A percentile compares a stretch with the other conserved stretches of the same genome.
Evolutionary conservation across 108 stramenopile species (phyloP).

Genomic region (Nitzschia putrida): DNA sequence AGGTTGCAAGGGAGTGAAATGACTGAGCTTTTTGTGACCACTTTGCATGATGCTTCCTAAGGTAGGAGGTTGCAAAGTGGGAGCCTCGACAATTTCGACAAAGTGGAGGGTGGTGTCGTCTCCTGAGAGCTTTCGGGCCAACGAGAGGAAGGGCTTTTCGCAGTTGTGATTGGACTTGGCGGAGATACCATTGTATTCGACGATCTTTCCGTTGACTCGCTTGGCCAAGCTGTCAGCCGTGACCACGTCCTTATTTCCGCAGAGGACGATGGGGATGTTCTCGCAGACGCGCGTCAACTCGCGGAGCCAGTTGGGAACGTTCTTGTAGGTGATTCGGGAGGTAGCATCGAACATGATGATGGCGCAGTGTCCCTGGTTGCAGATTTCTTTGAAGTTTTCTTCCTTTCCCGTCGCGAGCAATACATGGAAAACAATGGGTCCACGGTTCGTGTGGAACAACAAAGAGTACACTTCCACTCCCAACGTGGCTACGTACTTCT

Average conservation of each 20-base stretch:
- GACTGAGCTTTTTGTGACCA: too few species aligned
- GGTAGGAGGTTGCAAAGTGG: conserved; percentile 96
- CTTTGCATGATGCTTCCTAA: too few species aligned
- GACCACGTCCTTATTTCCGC: conserved; percentile 99
- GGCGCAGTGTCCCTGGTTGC: conserved; percentile 98
- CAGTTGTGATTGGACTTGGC: conserved; percentile 99
- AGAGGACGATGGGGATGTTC: conserved; percentile 98
- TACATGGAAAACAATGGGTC: conserved; percentile 98
- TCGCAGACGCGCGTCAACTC: conserved; percentile 99
- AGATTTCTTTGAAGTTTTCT: conserved; percentile 96
- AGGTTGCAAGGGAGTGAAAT: too few species aligned
- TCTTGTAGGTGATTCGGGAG: conserved; percentile 98
- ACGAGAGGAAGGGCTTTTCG: conserved; percentile 99
- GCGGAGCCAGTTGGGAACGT: conserved; percentile 99
- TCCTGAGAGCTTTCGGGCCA: conserved; percentile 96
- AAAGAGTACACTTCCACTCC: conserved; percentile 97
- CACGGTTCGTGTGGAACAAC: conserved; percentile 97
- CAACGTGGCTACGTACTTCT: conserved; percentile 97
- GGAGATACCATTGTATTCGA: conserved; percentile 99
- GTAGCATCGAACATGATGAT: conserved; percentile 99
- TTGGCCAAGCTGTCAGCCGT: conserved; percentile 99
- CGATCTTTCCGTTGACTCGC: conserved; percentile 99
- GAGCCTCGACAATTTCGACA: conserved; percentile 97
- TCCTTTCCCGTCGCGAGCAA: conserved; percentile 99
- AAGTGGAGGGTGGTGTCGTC: conserved; percentile 96